Percentiles rank a stretch among this genome's conserved stretches.
Conservation (phyloP, 768 basidiomycete species). For the Hemileccinum rubropunctum region DNA sequence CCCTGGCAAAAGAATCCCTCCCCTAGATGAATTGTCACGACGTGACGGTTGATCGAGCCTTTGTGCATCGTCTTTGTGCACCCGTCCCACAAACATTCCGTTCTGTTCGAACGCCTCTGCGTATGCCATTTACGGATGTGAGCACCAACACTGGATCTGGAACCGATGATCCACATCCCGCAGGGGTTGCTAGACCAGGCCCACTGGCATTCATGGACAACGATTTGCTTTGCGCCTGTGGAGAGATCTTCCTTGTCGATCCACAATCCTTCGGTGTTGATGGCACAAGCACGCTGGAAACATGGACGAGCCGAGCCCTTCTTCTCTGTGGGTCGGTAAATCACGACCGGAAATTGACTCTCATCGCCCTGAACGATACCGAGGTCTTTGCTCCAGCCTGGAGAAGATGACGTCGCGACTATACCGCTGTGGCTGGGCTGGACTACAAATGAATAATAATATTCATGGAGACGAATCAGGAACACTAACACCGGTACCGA, state of each 20-base stretch:
- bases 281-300: background rate
- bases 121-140: conserved; percentile 12
- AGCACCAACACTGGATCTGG: background rate
- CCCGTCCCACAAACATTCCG: conserved; percentile 5
- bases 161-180: conserved; percentile 11
- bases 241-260: conserved; percentile 6
- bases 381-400: background rate
- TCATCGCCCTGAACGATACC: background rate
- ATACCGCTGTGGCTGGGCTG: background rate
- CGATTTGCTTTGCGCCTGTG: background rate
- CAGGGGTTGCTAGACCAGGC: background rate
- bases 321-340: background rate
- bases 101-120: background rate
- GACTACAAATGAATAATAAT: background rate
- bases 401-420: background rate
- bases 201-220: conserved; percentile 13
- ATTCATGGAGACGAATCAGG: too few species aligned
- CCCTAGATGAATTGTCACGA: conserved; percentile 4
- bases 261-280: conserved; percentile 1
- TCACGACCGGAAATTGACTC: background rate
- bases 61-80: conserved; percentile 1
- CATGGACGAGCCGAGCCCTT: background rate
- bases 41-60: conserved; percentile 8
- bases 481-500: background rate
- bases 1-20: conserved; percentile 6